Conservation (phyloP, 345 rosid genomes). For the Zanthoxylum bungeanum region DNA sequence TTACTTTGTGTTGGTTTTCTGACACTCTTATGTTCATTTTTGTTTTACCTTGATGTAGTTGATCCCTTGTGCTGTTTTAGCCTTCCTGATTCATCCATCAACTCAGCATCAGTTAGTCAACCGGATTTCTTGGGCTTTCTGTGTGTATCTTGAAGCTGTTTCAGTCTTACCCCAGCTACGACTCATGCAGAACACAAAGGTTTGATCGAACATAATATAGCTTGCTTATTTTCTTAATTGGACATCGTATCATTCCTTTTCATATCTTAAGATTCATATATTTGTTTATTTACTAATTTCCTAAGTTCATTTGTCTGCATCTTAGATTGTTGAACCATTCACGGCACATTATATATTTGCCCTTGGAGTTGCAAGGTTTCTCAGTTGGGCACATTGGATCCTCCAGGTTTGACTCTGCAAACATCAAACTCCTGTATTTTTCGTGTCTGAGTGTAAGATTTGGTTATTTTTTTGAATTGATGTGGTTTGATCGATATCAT, state of each 20-base stretch:
- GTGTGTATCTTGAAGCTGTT: conserved; percentile 91
- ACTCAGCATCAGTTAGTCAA: conserved; percentile 63
- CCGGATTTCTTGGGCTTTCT: conserved; percentile 79
- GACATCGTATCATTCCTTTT: neutral
- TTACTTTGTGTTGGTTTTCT: neutral
- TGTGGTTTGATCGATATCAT: neutral
- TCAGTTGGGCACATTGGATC: conserved; percentile 93
- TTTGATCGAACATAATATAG: conserved; percentile 10
- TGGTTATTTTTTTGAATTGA: neutral
- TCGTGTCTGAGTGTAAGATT: neutral
- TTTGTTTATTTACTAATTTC: too few relatives aligned
- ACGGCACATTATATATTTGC: conserved; percentile 97
- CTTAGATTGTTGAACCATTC: conserved; percentile 87
- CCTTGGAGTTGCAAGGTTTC: conserved; percentile 84
- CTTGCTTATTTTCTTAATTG: neutral
- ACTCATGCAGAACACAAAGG: conserved; percentile 95
- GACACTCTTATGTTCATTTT: neutral
- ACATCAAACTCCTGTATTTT: neutral
- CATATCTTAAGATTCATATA: neutral
- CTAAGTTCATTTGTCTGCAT: conserved; percentile 6
- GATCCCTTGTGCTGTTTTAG: conserved; percentile 64
- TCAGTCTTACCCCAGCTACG: conserved; percentile 86
- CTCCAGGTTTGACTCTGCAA: conserved; percentile 57
- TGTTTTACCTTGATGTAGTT: conserved; percentile 36
- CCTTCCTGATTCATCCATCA: conserved; percentile 71